These are phyloP conservation scores for Saprolegnia diclina DNA, from an alignment of 352 stramenopile species.

Conservation along the genomic window DNA sequence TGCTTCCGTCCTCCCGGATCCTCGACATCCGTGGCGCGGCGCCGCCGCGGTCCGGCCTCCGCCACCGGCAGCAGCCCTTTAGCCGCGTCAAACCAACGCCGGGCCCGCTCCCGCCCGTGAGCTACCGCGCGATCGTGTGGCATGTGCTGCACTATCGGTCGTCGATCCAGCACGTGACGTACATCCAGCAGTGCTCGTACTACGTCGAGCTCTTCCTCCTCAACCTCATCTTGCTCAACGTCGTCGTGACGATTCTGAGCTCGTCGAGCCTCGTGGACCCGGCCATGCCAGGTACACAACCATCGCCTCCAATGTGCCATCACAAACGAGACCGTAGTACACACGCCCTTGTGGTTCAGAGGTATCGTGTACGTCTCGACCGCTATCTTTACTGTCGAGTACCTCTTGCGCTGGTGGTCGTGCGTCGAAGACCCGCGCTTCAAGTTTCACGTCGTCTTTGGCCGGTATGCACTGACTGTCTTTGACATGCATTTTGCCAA, in stretches of 20 bases:
- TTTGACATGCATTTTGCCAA: background rate
- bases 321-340: no score
- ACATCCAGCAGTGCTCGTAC: constrained; percentile 62
- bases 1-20: background rate
- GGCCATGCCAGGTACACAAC: constrained; percentile 33
- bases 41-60: background rate
- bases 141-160: constrained; percentile 69
- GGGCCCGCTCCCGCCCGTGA: background rate
- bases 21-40: background rate
- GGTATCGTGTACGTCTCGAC: constrained; percentile 74
- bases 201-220: constrained; percentile 58
- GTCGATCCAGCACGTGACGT: constrained; percentile 50
- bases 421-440: constrained; percentile 74
- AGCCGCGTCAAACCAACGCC: background rate
- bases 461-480: constrained; percentile 36
- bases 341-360: constrained; percentile 56
- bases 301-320: background rate
- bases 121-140: constrained; percentile 36
- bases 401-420: constrained; percentile 68
- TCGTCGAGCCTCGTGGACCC: constrained; percentile 31
- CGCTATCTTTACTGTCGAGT: constrained; percentile 67
- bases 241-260: constrained; percentile 64
- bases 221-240: constrained; percentile 70
- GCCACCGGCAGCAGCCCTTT: background rate
- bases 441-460: constrained; percentile 37